A percentile compares a stretch with the other conserved stretches of the same genome.
These are phyloP conservation scores for Eutypella sp. DNA, from an alignment of 2,329 filamentous ascomycete genomes.

Conservation along the genomic window DNA sequence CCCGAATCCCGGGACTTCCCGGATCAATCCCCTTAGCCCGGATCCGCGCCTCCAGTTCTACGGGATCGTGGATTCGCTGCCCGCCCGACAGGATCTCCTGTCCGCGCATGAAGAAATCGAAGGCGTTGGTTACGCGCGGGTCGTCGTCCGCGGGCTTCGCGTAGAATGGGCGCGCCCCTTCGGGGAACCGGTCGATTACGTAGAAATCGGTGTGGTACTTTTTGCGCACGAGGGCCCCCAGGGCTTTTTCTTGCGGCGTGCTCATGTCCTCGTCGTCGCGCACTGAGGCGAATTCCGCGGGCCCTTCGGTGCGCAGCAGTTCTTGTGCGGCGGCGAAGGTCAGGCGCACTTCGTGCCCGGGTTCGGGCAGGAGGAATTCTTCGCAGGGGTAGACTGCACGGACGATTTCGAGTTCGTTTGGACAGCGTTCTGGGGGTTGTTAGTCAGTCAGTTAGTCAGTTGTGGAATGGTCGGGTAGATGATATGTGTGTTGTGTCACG, in stretches of 20 bases:
- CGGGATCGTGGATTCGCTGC: conserved; percentile 81
- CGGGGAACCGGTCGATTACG: conserved; percentile 92
- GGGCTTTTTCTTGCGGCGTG: conserved; percentile 81
- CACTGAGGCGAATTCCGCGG: conserved; percentile 61
- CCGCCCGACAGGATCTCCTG: conserved; percentile 92
- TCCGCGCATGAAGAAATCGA: conserved; percentile 79
- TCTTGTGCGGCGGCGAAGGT: conserved; percentile 74
- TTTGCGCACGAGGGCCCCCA: conserved; percentile 77
- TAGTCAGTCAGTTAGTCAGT: not conserved
- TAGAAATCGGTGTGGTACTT: conserved; percentile 97
- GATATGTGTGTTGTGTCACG: not conserved
- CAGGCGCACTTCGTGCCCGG: conserved; percentile 69
- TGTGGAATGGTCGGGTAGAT: conserved; percentile 9
- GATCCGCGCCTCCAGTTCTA: conserved; percentile 72
- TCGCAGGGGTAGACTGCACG: conserved; percentile 73
- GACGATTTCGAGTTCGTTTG: conserved; percentile 67
- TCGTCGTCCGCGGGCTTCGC: conserved; percentile 60
- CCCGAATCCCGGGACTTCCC: conserved; percentile 67
- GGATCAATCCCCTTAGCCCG: conserved; percentile 77
- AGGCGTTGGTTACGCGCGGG: conserved; percentile 48
- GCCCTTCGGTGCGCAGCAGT: conserved; percentile 71
- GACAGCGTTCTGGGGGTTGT: conserved; percentile 47
- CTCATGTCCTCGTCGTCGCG: conserved; percentile 73
- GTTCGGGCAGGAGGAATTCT: conserved; percentile 68
- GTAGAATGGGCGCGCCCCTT: conserved; percentile 85